These are phyloP conservation scores for Puccinia horiana DNA, from an alignment of 1,284 basidiomycete genomes.

Conservation along the genomic window DNA sequence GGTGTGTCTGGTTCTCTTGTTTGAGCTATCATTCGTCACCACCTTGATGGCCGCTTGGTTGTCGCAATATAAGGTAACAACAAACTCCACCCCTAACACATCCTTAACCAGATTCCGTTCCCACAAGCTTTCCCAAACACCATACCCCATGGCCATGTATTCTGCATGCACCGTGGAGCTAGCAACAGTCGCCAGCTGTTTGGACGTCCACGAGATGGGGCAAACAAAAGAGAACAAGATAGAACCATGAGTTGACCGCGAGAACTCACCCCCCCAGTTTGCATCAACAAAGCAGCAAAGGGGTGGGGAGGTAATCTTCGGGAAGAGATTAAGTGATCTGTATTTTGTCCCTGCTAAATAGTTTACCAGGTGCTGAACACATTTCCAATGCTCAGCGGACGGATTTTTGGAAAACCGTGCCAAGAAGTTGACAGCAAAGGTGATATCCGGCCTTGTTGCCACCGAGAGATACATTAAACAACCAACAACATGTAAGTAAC, in stretches of 20 bases:
- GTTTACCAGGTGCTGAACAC: background rate
- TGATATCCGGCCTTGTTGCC: background rate
- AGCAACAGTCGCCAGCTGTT: background rate
- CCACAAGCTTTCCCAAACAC: background rate
- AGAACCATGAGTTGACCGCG: background rate
- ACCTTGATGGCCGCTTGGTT: constrained; percentile 12
- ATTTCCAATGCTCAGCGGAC: background rate
- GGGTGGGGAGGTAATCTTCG: background rate
- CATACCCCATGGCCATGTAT: constrained; percentile 16
- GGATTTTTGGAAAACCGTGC: background rate
- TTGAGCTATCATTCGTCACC: background rate
- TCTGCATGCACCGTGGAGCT: constrained; percentile 10
- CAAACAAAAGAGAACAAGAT: background rate
- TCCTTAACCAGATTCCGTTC: background rate
- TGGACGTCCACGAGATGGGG: background rate
- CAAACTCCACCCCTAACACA: background rate
- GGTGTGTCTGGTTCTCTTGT: constrained; percentile 9
- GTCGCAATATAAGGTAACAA: background rate
- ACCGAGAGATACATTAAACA: background rate
- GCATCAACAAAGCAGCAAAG: constrained; percentile 13
- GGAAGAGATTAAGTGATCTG: background rate
- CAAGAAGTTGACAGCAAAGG: constrained; percentile 19
- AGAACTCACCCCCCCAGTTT: constrained; percentile 32
- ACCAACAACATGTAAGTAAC: background rate
- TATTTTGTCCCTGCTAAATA: background rate